Evolutionary conservation across 176 grass and related monocot genomes (phyloP), one percentile per base, ranked within the genome.

Genomic region (Ananas comosus): DNA sequence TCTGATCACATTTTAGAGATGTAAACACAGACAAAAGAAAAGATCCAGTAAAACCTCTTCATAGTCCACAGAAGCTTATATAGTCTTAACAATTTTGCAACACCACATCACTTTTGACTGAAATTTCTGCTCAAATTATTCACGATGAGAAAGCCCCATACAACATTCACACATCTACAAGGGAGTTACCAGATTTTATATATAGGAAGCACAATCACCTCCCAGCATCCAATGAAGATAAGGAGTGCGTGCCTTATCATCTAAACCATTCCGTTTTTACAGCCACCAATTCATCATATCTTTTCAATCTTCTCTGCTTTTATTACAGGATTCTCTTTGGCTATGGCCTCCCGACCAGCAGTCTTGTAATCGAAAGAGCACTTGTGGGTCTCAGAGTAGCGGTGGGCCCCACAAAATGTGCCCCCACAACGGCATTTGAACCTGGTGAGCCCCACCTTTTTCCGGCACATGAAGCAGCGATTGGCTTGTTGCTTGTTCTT

Each of bases 291-390:
- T 9, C 56, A 61, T 61, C 56, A 61, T 61, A 96, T 88, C 68
- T 91, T 96, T 53, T 91, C 83, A 64, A 96, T 83, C 75, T 96
- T 91, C 48, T 91, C 85, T 0, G 87, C 87, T 42, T 85, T 79
- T 28, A 96, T 81, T 66, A 91, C 65, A 4, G 85, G 85, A 16
- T 96, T 91, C 75, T 91, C 80, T 76, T 81, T 86, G 12, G 91
- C 87, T 23, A 96, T 91, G 66, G 70, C 79, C 27, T 85, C 88
- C 16, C 87, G 68, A 1, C 85, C 91, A 16, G 53, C 82, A 74
- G 70, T 74, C 76, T 91, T 96, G 52, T 91, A 96, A 65, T 96
- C 91, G 2, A 96, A 96, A 51, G 84, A 69, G 85, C 91, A 96
- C 18, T 86, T 49, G 22, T 96, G 91, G 10, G 64, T 63, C 11